Base-by-base conservation (phyloP, 257 asterid species). In the Primulina tabacum region DNA sequence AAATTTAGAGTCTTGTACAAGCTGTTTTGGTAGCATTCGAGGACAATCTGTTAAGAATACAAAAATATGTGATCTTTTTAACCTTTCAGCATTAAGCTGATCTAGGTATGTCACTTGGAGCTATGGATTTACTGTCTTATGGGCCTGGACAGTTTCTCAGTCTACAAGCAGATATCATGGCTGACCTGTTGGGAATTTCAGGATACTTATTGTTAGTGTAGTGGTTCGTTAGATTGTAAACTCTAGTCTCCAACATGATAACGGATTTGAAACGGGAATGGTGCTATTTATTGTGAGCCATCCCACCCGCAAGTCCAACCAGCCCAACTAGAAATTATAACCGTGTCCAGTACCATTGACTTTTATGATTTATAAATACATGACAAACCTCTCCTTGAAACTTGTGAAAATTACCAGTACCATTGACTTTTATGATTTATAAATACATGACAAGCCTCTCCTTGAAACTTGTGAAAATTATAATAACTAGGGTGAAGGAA, bases 1-100 rank as follows among this genome's bases (percentile, higher is more conserved):
- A 35, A 65, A 30, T 64, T 9, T 53, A 58, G 50, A 55, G 53
- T 62, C 11, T 29, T 64, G 64, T 24, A 24, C 16, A 65, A 26
- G 64, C 40, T 73, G n/a, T 69, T 24, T 56, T 30, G 70, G 30
- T 71, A 20, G 47, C 10, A 37, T 34, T 55, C 62, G 63, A 56
- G 30, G 33, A 21, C 20, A 56, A 56, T 59, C 53, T 9, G 30
- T 10, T 29, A 20, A 40, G 8, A 62, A 12, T 43, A 67, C 62
- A 68, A 30, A 16, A 65, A 28, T 47, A 21, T 21, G 12, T 8
- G 34, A 52, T 56, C 74, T 63, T 20, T 65, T 24, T 43, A 21
- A 16, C 30, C 61, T 10, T 40, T 6, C 2, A 30, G 35, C 52
- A 66, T 56, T 55, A 60, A 59, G 28, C 52, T 63, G 21, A 17